Base-by-base conservation (phyloP, 805 yeast species). In the Geotrichum ghanense region DNA sequence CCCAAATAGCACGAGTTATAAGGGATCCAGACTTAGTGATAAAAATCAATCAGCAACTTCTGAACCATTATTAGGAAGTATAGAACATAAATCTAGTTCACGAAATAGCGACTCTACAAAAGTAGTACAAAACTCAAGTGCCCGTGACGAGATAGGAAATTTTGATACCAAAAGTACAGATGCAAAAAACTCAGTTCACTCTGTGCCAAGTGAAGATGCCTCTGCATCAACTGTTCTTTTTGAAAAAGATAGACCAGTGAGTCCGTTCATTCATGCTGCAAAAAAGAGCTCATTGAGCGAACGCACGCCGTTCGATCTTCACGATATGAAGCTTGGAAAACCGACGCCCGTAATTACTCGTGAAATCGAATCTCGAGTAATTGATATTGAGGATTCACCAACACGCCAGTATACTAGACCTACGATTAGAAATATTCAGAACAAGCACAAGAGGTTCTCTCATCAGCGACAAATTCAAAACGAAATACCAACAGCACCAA, bases 121-220 rank as follows among this genome's bases (percentile, higher is more conserved):
- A n/a, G n/a, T n/a, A n/a, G n/a, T n/a, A n/a, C n/a, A n/a, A n/a
- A n/a, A n/a, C n/a, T n/a, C n/a, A n/a, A n/a, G n/a, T n/a, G n/a
- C n/a, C n/a, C n/a, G n/a, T n/a, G n/a, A n/a, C n/a, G n/a, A n/a
- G n/a, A n/a, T n/a, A n/a, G n/a, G n/a, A n/a, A n/a, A n/a, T n/a
- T n/a, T n/a, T n/a, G n/a, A n/a, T n/a, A n/a, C n/a, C n/a, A 31
- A 31, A 31, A 31, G 37, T 31, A 31, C 10, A n/a, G 37, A 31
- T 10, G 37, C 37, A 6, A n/a, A 16, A 9, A n/a, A 31, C 5
- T 31, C 37, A 6, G 37, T 12, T 31, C 19, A 31, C 12, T n/a
- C 37, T 31, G 7, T 25, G 31, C 9, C 31, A 14, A 9, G 14
- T 9, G 14, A 31, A 6, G 14, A 31, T 6, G 14, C 19, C 17